phyloP scores from a whole-genome alignment of 164 flowering plant species.

The Hamamelis virginiana region DNA sequence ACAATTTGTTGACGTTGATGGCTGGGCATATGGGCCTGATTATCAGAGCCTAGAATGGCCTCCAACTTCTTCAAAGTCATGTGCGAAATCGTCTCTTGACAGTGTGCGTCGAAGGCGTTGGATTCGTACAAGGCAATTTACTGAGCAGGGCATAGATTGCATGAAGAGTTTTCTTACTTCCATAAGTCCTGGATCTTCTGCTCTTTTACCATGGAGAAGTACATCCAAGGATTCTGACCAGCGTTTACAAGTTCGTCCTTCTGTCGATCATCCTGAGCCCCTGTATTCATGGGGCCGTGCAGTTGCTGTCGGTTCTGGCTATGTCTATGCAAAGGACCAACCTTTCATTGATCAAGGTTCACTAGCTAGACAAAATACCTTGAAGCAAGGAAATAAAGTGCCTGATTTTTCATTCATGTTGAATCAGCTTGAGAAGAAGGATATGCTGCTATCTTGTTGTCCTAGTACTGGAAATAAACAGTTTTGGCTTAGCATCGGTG shows the following conservation, averaged over 20 bases:
- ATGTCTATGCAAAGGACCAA: slow-evolving; percentile 50
- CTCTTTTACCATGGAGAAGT: slow-evolving; percentile 84
- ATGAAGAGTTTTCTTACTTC: slow-evolving; percentile 27
- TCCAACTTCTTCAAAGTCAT: slow-evolving; percentile 46
- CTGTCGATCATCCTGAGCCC: slow-evolving; percentile 37
- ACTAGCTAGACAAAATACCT: slow-evolving; percentile 46
- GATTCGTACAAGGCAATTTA: slow-evolving; percentile 51
- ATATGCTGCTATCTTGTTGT: slow-evolving; percentile 61
- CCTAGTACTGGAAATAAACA: slow-evolving; percentile 42
- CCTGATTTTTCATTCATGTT: slow-evolving; percentile 48
- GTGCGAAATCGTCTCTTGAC: slow-evolving; percentile 49
- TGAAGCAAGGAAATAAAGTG: slow-evolving; percentile 40
- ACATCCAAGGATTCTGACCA: slow-evolving; percentile 50
- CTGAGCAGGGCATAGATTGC: slow-evolving; percentile 15
- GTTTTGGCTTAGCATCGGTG: slow-evolving; percentile 79
- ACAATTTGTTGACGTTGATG: slow-evolving; percentile 62
- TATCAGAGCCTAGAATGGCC: slow-evolving; percentile 69
- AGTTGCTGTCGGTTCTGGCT: slow-evolving; percentile 45
- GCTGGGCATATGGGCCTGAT: slow-evolving; percentile 81
- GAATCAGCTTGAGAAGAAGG: slow-evolving; percentile 89
- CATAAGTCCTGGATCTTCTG: slow-evolving; percentile 68
- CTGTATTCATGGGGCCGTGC: slow-evolving; percentile 71
- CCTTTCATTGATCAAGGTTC: slow-evolving; percentile 44
- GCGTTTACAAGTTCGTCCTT: slow-evolving; percentile 81
- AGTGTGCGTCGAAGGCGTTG: slow-evolving; percentile 71